Conservation (phyloP, 2,329 filamentous ascomycete species). For the Colletotrichum theobromicola region DNA sequence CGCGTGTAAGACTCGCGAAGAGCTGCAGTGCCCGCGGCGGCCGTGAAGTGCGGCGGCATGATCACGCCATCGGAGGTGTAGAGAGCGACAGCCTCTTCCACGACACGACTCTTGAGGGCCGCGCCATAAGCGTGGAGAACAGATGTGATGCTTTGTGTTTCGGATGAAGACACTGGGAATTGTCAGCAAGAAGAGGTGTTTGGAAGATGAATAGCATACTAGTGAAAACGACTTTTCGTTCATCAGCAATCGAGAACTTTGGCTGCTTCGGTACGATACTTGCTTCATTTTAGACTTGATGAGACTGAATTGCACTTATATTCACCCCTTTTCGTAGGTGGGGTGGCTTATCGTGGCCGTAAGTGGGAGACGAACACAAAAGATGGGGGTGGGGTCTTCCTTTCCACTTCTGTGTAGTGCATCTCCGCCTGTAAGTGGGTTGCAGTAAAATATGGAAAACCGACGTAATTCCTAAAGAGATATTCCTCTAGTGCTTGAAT, state of each 20-base stretch:
- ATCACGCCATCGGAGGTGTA: conserved; percentile 29
- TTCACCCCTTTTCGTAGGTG: too few relatives aligned
- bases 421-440: not conserved
- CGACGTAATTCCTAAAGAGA: not conserved
- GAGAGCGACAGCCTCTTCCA: conserved; percentile 21
- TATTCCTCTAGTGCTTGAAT: accelerated
- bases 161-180: conserved; percentile 40
- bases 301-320: not conserved
- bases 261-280: accelerated
- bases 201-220: not conserved
- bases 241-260: not conserved
- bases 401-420: not conserved
- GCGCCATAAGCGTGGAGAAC: conserved; percentile 19
- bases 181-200: not conserved
- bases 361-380: not conserved
- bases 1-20: conserved; percentile 24
- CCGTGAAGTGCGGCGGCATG: conserved; percentile 26
- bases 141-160: conserved; percentile 17
- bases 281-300: not conserved
- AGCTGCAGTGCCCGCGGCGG: conserved; percentile 16
- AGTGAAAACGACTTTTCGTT: not conserved
- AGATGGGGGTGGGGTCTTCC: not conserved
- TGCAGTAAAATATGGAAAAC: not conserved
- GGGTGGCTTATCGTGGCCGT: not conserved
- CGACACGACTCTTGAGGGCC: conserved; percentile 22